These are phyloP conservation scores for Microstroma glucosiphilum DNA, from an alignment of 1,284 basidiomycete species.

Conservation along the genomic window DNA sequence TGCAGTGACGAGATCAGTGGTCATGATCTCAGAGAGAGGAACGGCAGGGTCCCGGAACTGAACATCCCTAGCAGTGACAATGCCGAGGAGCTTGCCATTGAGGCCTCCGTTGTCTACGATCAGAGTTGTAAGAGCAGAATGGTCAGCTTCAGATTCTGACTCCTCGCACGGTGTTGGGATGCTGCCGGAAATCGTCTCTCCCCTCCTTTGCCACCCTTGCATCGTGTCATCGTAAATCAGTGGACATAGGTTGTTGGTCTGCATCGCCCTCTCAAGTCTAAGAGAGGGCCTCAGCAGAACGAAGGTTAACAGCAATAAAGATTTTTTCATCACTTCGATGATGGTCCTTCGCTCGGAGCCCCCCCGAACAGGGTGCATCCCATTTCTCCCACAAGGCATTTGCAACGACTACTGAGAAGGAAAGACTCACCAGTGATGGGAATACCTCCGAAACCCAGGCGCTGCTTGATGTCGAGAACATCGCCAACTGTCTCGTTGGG, in stretches of 20 bases:
- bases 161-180: too few relatives aligned
- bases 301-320: slow-evolving; percentile 64
- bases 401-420: background rate
- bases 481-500: slow-evolving; percentile 73
- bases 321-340: slow-evolving; percentile 55
- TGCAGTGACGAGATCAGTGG: slow-evolving; percentile 52
- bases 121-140: background rate
- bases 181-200: background rate
- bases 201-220: background rate
- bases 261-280: slow-evolving; percentile 67
- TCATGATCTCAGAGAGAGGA: slow-evolving; percentile 84
- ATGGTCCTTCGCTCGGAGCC: background rate
- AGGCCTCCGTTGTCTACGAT: slow-evolving; percentile 73
- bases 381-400: background rate
- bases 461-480: slow-evolving; percentile 85
- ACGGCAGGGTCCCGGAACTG: slow-evolving; percentile 75
- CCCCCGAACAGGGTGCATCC: background rate
- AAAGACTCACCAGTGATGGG: slow-evolving; percentile 80
- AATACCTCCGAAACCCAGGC: slow-evolving; percentile 91
- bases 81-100: slow-evolving; percentile 83
- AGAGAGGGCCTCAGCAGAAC: slow-evolving; percentile 68
- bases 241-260: slow-evolving; percentile 56
- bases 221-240: slow-evolving; percentile 39
- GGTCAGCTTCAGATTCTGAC: background rate
- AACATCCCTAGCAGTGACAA: slow-evolving; percentile 92